These are phyloP conservation scores for Tricholoma hemisulphureum DNA, from an alignment of 768 basidiomycete species.

Conservation along the genomic window DNA sequence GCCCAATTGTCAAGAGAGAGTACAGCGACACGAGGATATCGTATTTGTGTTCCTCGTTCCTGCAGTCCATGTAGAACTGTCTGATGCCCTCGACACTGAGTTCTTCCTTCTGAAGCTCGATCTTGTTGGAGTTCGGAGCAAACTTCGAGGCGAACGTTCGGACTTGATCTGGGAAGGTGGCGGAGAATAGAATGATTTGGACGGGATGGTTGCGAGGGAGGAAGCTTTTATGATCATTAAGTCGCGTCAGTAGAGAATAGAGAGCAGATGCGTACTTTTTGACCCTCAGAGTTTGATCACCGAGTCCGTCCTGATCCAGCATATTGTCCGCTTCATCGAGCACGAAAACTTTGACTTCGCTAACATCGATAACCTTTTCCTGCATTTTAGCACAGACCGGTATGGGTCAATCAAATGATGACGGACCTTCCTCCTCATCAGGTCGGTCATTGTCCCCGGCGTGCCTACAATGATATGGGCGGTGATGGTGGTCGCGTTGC, in stretches of 20 bases:
- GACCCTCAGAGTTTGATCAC: constrained; percentile 89
- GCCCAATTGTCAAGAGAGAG: constrained; percentile 88
- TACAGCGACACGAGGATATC: constrained; percentile 92
- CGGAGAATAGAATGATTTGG: constrained; percentile 96
- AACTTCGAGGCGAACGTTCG: constrained; percentile 90
- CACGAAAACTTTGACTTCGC: constrained; percentile 86
- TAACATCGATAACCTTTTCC: constrained; percentile 64
- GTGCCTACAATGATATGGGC: constrained; percentile 95
- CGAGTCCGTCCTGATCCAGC: constrained; percentile 91
- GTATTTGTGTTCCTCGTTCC: constrained; percentile 88
- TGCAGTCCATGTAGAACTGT: constrained; percentile 98
- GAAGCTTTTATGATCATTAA: constrained; percentile 39
- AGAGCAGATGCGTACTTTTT: constrained; percentile 68
- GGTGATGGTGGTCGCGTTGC: constrained; percentile 62
- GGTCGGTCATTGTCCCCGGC: constrained; percentile 90
- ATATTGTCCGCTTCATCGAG: constrained; percentile 99
- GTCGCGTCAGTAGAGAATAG: too few relatives aligned
- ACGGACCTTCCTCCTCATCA: constrained; percentile 63
- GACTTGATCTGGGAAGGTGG: constrained; percentile 95
- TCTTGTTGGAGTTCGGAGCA: constrained; percentile 94
- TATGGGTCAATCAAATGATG: neutral
- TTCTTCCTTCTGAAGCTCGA: constrained; percentile 91
- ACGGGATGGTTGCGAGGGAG: constrained; percentile 50
- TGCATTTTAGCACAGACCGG: neutral
- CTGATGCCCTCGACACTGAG: constrained; percentile 91